Evolutionary conservation across 2,329 filamentous ascomycete species (phyloP), one percentile per base, ranked within the genome.

Genomic region (Pestalotiopsis sp.): DNA sequence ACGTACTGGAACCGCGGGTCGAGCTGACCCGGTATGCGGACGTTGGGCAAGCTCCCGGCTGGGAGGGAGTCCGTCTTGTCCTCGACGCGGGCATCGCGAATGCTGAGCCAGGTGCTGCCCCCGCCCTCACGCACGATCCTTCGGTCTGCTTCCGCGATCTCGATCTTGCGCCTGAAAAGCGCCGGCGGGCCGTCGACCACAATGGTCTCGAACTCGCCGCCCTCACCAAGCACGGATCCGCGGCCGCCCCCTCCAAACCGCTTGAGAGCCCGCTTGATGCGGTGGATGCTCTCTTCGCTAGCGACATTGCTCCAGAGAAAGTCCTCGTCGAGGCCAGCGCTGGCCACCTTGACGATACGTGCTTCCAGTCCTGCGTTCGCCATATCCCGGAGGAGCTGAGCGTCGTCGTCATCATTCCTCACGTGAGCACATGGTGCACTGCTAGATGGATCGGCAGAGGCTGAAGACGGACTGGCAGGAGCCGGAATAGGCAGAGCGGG

Each of bases 151-250:
- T 88, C 85, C 0, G 81, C 81, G 39, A 98, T 83, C 57, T 84
- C 82, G 70, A 98, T 92, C 65, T 85, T 87, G 72, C 86, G 87
- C 80, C 88, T 91, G 86, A 96, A 98, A 69, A 98, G 78, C 64
- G 83, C 82, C 0, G 76, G 74, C 9, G 95, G 95, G 12, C 95
- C 96, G 79, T 94, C 90, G 45, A 98, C 76, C 59, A 96, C 94
- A 65, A 98, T 83, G 38, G 94, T 98, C 86, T 98, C 96, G 79
- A 97, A 98, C 83, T 98, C 96, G 3, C 96, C 96, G 5, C 96
- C 96, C 79, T 98, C 96, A 1, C 96, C 96, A 20, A 98, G 81
- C 11, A 95, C 89, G 9, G 93, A 92, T 0, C 93, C 94, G 71
- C 86, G 82, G 69, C 87, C 83, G 75, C 82, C 83, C 70, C 86